A percentile compares a stretch with the other conserved stretches of the same genome.
These are phyloP conservation scores for Globisporangium cystogenes DNA, from an alignment of 352 stramenopile species.

Conservation along the genomic window DNA sequence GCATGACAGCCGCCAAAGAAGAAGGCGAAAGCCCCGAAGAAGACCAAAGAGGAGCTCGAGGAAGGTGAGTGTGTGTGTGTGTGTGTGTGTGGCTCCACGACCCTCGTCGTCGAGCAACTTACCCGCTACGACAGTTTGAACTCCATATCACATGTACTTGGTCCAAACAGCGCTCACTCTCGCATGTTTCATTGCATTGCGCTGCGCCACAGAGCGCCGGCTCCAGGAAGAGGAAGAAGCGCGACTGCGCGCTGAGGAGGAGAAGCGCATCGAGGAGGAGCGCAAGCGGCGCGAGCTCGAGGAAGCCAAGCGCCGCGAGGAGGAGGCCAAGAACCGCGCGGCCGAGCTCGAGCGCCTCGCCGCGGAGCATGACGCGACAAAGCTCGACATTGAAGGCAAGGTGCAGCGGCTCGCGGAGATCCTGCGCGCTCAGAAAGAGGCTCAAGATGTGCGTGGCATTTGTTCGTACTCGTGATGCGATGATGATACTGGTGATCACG, in stretches of 20 bases:
- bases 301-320: constrained; percentile 47
- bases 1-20: constrained; percentile 59
- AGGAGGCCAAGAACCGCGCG: constrained; percentile 55
- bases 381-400: constrained; percentile 53
- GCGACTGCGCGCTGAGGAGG: constrained; percentile 49
- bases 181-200: background rate
- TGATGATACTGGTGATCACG: background rate
- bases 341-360: constrained; percentile 58
- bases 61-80: too few species aligned
- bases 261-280: constrained; percentile 69
- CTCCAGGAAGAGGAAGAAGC: constrained; percentile 74
- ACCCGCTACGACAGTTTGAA: too few species aligned
- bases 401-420: constrained; percentile 52
- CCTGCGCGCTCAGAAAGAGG: constrained; percentile 55
- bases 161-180: too few species aligned
- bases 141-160: too few species aligned
- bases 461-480: background rate
- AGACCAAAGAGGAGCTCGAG: constrained; percentile 78
- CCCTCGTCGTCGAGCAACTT: too few species aligned
- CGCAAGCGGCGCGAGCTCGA: constrained; percentile 51
- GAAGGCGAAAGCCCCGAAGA: constrained; percentile 73
- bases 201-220: constrained; percentile 31
- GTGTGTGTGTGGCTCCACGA: too few species aligned
- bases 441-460: constrained; percentile 36
- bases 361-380: constrained; percentile 44